phyloP scores from a whole-genome alignment of 228 moss, liverwort and hornwort genomes.

The Sphagnum magellanicum region DNA sequence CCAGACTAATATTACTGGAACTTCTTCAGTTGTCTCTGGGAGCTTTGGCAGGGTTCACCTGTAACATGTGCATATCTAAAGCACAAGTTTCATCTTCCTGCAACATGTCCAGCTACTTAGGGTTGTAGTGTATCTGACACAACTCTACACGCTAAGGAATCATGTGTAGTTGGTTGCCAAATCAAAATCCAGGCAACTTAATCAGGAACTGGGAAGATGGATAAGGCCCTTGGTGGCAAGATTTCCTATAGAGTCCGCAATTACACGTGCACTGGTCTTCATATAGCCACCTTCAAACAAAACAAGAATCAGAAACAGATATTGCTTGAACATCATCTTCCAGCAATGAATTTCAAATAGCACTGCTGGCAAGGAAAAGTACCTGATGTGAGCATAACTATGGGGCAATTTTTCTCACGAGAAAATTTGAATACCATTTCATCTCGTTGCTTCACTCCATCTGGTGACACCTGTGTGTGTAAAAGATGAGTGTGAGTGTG shows the following conservation, averaged over 20 bases:
- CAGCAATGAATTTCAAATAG: too few species aligned
- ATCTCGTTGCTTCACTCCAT: conserved; percentile 67
- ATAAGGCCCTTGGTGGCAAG: conserved; percentile 56
- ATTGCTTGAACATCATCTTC: too few species aligned
- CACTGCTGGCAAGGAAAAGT: neutral
- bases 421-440: conserved; percentile 87
- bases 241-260: conserved; percentile 86
- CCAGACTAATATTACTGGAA: too few species aligned
- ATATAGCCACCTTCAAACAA: conserved; percentile 81
- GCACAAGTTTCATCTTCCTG: too few species aligned
- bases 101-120: too few species aligned
- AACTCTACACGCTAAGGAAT: too few species aligned
- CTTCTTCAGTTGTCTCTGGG: too few species aligned
- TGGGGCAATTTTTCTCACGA: conserved; percentile 42
- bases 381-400: conserved; percentile 97
- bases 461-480: conserved; percentile 52
- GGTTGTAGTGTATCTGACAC: too few species aligned
- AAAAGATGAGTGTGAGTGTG: neutral
- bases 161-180: too few species aligned
- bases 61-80: too few species aligned
- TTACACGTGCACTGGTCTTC: conserved; percentile 83
- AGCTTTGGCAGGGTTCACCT: too few species aligned
- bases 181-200: neutral
- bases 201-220: conserved; percentile 12
- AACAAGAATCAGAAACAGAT: neutral